These are phyloP conservation scores for Multifurca ochricompacta DNA, from an alignment of 768 basidiomycete species.

Conservation along the genomic window DNA sequence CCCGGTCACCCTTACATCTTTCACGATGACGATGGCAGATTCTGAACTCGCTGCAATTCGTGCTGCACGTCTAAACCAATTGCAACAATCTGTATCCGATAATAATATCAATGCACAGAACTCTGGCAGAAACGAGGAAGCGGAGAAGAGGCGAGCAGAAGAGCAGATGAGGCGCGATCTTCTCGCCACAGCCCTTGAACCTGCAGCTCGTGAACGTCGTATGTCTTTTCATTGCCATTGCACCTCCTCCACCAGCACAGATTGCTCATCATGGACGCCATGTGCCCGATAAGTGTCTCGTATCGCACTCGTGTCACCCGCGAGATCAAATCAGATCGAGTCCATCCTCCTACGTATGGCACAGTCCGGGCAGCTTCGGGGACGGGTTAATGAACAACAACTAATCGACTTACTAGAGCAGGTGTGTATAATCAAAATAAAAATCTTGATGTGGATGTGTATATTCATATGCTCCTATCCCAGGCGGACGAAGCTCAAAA, in stretches of 20 bases:
- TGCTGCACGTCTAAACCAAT: constrained; percentile 36
- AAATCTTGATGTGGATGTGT: background rate
- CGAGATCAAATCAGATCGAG: constrained; percentile 76
- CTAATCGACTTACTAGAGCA: constrained; percentile 83
- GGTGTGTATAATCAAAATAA: constrained; percentile 34
- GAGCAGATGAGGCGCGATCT: constrained; percentile 72
- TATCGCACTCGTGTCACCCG: constrained; percentile 79
- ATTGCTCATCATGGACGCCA: no score
- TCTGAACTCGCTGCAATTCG: constrained; percentile 38
- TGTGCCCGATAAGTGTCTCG: constrained; percentile 83
- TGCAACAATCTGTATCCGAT: constrained; percentile 26
- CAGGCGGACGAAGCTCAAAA: constrained; percentile 40
- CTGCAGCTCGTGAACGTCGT: constrained; percentile 21
- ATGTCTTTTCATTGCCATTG: background rate
- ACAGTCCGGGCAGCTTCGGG: constrained; percentile 72
- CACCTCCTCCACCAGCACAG: background rate
- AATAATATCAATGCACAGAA: constrained; percentile 17
- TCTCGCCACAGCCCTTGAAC: constrained; percentile 19
- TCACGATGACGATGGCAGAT: constrained; percentile 29
- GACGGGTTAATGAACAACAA: constrained; percentile 69
- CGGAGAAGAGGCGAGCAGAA: constrained; percentile 39
- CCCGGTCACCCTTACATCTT: constrained; percentile 12
- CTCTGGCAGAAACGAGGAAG: constrained; percentile 48
- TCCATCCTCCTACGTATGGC: constrained; percentile 73
- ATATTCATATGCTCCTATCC: constrained; percentile 3